phyloP scores from a whole-genome alignment of 2,329 filamentous ascomycete genomes.

The Xylogone sp. region DNA sequence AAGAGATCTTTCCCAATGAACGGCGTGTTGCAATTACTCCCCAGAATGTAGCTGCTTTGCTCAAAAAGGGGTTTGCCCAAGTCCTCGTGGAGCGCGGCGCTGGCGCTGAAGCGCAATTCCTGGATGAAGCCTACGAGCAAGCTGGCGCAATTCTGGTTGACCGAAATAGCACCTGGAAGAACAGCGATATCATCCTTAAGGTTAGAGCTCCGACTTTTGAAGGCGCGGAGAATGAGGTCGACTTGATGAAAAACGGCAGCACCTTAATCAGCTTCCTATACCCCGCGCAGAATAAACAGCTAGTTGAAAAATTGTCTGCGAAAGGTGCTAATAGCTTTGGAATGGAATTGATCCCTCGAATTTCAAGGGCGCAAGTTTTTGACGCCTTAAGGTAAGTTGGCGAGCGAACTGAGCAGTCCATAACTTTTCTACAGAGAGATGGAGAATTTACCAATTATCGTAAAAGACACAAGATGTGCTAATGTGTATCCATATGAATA shows the following conservation, averaged over 20 bases:
- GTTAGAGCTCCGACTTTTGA: constrained; percentile 68
- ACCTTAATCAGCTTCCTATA: constrained; percentile 82
- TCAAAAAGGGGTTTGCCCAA: constrained; percentile 79
- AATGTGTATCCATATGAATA: constrained; percentile 28
- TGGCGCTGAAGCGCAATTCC: constrained; percentile 73
- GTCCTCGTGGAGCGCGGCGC: constrained; percentile 78
- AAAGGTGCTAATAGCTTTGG: constrained; percentile 75
- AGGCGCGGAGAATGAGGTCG: constrained; percentile 59
- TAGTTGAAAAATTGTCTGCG: constrained; percentile 69
- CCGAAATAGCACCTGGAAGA: constrained; percentile 63
- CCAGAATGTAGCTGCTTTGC: constrained; percentile 73
- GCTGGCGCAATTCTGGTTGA: constrained; percentile 77
- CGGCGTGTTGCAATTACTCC: constrained; percentile 82
- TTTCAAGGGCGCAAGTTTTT: constrained; percentile 83
- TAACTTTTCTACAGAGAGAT: no score
- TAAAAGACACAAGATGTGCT: neutral
- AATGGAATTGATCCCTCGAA: constrained; percentile 91
- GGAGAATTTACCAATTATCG: no score
- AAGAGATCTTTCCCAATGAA: constrained; percentile 75
- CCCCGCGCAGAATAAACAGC: constrained; percentile 71
- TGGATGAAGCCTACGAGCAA: constrained; percentile 70
- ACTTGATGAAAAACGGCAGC: constrained; percentile 62
- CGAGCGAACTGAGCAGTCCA: no score
- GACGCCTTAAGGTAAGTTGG: constrained; percentile 59
- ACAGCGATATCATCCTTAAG: constrained; percentile 78